Evolutionary conservation across 352 stramenopile species (phyloP).

Genomic region (Pythium scleroteichum): DNA sequence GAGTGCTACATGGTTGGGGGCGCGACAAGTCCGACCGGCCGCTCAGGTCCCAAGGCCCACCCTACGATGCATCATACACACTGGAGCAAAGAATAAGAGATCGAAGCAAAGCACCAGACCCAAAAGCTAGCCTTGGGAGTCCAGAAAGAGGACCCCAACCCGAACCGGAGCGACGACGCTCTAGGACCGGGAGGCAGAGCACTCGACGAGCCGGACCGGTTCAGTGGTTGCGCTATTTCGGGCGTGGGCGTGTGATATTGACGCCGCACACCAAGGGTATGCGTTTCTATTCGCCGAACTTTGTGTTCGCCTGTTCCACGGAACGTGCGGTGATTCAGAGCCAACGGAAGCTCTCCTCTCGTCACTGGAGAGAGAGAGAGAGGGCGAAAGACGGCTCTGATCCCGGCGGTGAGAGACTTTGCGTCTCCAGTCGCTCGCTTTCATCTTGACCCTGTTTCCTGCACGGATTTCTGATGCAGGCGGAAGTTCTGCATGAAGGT

Average conservation of each 20-base stretch:
- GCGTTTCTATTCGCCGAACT: constrained; percentile 8
- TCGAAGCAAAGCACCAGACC: background rate
- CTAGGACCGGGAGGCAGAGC: background rate
- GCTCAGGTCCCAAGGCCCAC: too few relatives aligned
- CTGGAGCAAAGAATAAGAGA: constrained; percentile 1
- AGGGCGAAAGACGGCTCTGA: background rate
- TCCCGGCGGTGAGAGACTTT: too few relatives aligned
- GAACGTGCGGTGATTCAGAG: background rate
- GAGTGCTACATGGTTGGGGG: too few relatives aligned
- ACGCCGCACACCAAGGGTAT: constrained; percentile 10
- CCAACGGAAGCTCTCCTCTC: too few relatives aligned
- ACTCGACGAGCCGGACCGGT: background rate
- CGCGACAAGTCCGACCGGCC: too few relatives aligned
- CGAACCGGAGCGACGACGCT: background rate
- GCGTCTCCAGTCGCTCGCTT: background rate
- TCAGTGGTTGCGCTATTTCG: background rate
- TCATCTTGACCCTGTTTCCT: too few relatives aligned
- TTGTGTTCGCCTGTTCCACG: background rate
- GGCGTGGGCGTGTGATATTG: constrained; percentile 4
- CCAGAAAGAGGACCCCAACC: background rate
- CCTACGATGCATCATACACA: too few relatives aligned
- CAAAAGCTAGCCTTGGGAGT: too few relatives aligned
- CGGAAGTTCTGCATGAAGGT: background rate
- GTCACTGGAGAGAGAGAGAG: constrained; percentile 5
- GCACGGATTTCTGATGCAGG: too few relatives aligned